Conservation (phyloP, 257 asterid species). For the Nyctanthes arbortristis region DNA sequence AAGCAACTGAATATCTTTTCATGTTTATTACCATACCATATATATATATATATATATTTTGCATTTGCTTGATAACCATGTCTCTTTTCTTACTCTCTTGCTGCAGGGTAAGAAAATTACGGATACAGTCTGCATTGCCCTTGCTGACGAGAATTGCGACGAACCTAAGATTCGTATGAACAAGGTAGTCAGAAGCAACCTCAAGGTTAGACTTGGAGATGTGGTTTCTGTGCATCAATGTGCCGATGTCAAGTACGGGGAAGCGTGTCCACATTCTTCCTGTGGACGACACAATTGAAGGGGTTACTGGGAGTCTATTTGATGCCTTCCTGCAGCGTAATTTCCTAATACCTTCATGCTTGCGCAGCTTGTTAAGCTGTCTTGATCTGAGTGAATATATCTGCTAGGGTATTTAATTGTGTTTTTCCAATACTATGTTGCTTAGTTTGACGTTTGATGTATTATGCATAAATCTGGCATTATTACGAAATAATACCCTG, state of each 20-base stretch:
- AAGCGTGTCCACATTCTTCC: slow-evolving; percentile 88
- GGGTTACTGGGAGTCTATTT: slow-evolving; percentile 74
- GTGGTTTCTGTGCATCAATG: slow-evolving; percentile 86
- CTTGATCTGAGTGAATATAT: slow-evolving; percentile 2
- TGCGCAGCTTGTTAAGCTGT: not conserved
- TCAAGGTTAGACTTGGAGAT: slow-evolving; percentile 87
- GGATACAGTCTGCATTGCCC: slow-evolving; percentile 73
- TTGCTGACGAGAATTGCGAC: slow-evolving; percentile 76
- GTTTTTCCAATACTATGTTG: not conserved
- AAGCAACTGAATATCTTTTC: not conserved
- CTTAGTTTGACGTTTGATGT: not conserved
- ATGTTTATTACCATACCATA: not conserved
- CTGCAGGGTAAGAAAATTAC: slow-evolving; percentile 75
- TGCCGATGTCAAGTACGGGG: slow-evolving; percentile 87
- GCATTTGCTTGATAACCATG: not conserved
- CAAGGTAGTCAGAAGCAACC: slow-evolving; percentile 75
- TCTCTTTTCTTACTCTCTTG: not conserved
- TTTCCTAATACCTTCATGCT: slow-evolving; percentile 18
- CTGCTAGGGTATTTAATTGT: too few relatives aligned
- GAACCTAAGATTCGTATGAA: slow-evolving; percentile 82
- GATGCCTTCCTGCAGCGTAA: slow-evolving; percentile 77
- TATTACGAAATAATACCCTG: too few relatives aligned
- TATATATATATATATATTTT: not conserved
- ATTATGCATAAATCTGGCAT: too few relatives aligned
- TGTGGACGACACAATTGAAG: slow-evolving; percentile 74